Percentiles rank a stretch among this genome's conserved stretches.
phyloP scores from a whole-genome alignment of 805 yeast genomes.

The Ascoidea tarda region DNA sequence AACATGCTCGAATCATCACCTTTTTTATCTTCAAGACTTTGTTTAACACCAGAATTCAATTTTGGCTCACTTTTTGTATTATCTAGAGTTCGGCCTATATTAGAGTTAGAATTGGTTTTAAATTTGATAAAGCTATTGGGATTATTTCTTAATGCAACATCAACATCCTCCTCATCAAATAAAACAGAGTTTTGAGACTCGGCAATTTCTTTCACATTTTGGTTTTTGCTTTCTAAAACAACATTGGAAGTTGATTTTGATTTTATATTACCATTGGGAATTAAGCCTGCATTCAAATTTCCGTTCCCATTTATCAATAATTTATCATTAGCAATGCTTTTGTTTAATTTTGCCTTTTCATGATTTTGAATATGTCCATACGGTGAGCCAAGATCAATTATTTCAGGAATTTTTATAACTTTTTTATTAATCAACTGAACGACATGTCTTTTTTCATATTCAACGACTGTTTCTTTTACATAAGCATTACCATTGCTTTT shows the following conservation, averaged over 20 bases:
- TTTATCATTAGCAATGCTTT: not conserved
- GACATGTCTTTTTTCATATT: constrained; percentile 94
- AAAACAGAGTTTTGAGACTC: not conserved
- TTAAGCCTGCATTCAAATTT: not conserved
- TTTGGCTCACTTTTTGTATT: not conserved
- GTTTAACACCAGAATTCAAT: constrained; percentile 1
- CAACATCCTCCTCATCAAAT: not conserved
- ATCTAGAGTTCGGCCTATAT: not conserved
- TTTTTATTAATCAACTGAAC: constrained; percentile 26
- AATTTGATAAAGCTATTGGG: not conserved
- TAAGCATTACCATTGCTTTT: not conserved
- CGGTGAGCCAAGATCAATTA: not conserved
- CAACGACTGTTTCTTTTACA: constrained; percentile 6
- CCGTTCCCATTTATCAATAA: not conserved
- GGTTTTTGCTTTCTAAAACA: not conserved
- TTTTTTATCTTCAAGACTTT: constrained; percentile 12
- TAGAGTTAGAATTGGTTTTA: too few species aligned
- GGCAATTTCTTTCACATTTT: not conserved
- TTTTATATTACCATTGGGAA: not conserved
- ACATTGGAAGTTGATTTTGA: not conserved
- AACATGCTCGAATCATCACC: constrained; percentile 13
- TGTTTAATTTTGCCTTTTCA: not conserved
- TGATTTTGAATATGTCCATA: not conserved
- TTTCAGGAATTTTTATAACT: constrained; percentile 12
- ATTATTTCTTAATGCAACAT: not conserved